phyloP scores from a whole-genome alignment of 345 rosid species.

The Eucalyptus caleyi region DNA sequence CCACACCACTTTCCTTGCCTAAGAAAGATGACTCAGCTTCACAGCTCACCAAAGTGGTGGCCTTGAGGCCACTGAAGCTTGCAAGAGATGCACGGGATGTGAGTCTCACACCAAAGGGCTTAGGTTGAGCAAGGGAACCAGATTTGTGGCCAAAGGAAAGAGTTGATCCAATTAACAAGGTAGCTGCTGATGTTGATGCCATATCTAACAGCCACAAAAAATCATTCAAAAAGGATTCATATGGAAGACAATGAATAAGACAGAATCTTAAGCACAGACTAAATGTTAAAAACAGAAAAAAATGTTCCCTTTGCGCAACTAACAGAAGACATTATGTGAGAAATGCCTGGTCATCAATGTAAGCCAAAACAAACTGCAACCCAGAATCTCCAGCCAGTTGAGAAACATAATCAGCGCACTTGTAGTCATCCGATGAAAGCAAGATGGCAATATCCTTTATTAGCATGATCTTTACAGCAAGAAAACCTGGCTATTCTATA shows the following conservation, averaged over 20 bases:
- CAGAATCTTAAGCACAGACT: background rate
- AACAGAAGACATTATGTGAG: background rate
- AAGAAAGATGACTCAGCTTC: slow-evolving; percentile 49
- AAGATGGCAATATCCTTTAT: background rate
- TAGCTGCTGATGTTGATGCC: slow-evolving; percentile 66
- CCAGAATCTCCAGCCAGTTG: background rate
- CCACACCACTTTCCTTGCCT: slow-evolving; percentile 30
- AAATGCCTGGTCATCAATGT: background rate
- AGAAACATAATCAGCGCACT: background rate
- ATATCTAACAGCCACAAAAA: slow-evolving; percentile 12
- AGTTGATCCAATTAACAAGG: slow-evolving; percentile 44
- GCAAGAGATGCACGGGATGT: slow-evolving; percentile 20
- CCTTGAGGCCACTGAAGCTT: slow-evolving; percentile 53
- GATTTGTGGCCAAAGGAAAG: slow-evolving; percentile 31
- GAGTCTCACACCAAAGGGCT: slow-evolving; percentile 20
- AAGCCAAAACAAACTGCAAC: background rate
- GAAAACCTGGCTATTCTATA: background rate
- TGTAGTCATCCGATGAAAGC: background rate
- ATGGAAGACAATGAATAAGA: background rate
- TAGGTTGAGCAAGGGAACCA: slow-evolving; percentile 24
- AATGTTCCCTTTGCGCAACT: background rate
- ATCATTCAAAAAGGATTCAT: background rate
- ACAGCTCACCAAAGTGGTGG: slow-evolving; percentile 28
- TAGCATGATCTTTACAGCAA: background rate
- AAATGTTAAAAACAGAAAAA: background rate